phyloP scores from a whole-genome alignment of 1,139 yeast genomes.

The Hyphopichia khmerensis region DNA sequence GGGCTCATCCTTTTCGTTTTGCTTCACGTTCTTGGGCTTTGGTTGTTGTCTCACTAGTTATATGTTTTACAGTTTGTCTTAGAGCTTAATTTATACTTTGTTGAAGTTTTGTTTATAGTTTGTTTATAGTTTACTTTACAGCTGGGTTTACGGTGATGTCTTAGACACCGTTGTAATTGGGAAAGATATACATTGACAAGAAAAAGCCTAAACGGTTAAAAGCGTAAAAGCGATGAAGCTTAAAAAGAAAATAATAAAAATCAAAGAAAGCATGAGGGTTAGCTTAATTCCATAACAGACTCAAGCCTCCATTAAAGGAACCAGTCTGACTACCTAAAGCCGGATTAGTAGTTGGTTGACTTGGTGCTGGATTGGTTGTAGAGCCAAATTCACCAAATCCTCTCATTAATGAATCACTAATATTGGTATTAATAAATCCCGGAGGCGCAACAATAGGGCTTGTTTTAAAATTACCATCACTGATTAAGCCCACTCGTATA shows the following conservation, averaged over 20 bases:
- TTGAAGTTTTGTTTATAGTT: too few relatives aligned
- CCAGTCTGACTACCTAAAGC: not conserved
- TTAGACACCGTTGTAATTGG: too few relatives aligned
- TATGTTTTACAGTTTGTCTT: too few relatives aligned
- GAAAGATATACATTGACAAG: too few relatives aligned
- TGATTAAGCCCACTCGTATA: constrained; percentile 22
- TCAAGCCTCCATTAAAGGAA: not conserved
- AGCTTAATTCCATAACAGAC: not conserved
- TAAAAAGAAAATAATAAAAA: not conserved
- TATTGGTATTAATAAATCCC: not conserved
- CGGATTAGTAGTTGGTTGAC: not conserved
- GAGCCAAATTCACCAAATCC: not conserved
- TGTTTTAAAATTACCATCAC: not conserved
- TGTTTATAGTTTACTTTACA: too few relatives aligned
- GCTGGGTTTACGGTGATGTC: too few relatives aligned
- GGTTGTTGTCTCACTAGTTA: too few relatives aligned
- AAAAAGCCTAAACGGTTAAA: too few relatives aligned
- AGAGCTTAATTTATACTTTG: too few relatives aligned
- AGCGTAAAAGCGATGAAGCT: not conserved
- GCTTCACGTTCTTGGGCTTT: too few relatives aligned
- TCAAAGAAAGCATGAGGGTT: not conserved
- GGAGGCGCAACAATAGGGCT: not conserved
- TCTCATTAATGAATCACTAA: not conserved
- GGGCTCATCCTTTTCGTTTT: too few relatives aligned
- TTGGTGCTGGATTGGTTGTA: not conserved